phyloP scores from a whole-genome alignment of 495 filamentous ascomycete species.

The Xylaria scruposa region DNA sequence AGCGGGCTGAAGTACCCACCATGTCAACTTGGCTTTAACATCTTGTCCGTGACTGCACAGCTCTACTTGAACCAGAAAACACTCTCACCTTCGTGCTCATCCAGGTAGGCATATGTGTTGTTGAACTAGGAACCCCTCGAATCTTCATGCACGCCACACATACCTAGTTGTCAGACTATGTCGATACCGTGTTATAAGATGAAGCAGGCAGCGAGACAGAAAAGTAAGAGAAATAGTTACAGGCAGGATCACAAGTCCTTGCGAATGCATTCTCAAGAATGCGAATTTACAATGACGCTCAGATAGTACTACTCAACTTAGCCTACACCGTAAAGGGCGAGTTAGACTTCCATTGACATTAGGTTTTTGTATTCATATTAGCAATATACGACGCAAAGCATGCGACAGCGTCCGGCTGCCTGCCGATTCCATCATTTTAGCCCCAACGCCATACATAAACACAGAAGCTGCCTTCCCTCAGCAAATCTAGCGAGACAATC shows the following conservation, averaged over 20 bases:
- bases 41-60: neutral
- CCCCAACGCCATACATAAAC: slow-evolving; percentile 25
- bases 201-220: neutral
- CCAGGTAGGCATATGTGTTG: neutral
- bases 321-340: neutral
- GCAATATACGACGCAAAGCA: slow-evolving; percentile 9
- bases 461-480: neutral
- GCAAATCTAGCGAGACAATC: slow-evolving; percentile 14
- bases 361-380: slow-evolving; percentile 5
- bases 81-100: neutral
- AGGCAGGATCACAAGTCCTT: neutral
- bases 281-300: neutral
- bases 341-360: neutral
- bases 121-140: no score
- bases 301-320: neutral
- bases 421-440: neutral
- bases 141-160: neutral
- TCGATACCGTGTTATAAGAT: neutral
- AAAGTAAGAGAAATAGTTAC: neutral
- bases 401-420: neutral
- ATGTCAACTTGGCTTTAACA: neutral
- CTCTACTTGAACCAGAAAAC: neutral
- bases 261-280: neutral
- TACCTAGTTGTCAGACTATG: neutral
- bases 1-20: neutral